Evolutionary conservation across 2,329 filamentous ascomycete genomes (phyloP).

Genomic region (Aspergillus arachidicola): DNA sequence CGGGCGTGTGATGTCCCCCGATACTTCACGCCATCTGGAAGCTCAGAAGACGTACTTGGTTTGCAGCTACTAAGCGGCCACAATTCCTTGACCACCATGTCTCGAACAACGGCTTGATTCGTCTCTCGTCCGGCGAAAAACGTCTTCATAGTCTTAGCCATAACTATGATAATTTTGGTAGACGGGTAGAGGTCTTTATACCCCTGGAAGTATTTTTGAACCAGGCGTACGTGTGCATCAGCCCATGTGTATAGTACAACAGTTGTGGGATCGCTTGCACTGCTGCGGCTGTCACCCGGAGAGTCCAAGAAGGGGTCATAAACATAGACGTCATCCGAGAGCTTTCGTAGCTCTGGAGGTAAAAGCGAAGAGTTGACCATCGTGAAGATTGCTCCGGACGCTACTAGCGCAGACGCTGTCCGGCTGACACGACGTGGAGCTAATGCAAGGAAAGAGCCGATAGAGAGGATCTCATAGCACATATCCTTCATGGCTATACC

Average conservation of each 20-base stretch:
- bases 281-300: neutral
- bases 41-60: neutral
- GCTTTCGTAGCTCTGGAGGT: neutral
- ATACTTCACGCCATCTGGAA: neutral
- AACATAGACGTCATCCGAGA: slow-evolving; percentile 5
- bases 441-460: no score
- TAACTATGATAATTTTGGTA: slow-evolving; percentile 1
- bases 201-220: slow-evolving; percentile 4
- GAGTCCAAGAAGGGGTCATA: neutral
- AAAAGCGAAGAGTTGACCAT: neutral
- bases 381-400: neutral
- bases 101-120: neutral
- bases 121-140: neutral
- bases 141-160: neutral
- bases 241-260: slow-evolving; percentile 8
- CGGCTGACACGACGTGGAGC: neutral
- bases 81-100: slow-evolving; percentile 3
- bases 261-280: neutral
- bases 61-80: neutral
- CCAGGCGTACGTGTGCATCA: slow-evolving; percentile 1
- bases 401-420: neutral
- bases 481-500: neutral
- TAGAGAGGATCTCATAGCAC: no score
- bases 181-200: slow-evolving; percentile 5
- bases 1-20: neutral